Conservation (phyloP, 2,329 filamentous ascomycete genomes). For the Pseudocercospora fuligena region DNA sequence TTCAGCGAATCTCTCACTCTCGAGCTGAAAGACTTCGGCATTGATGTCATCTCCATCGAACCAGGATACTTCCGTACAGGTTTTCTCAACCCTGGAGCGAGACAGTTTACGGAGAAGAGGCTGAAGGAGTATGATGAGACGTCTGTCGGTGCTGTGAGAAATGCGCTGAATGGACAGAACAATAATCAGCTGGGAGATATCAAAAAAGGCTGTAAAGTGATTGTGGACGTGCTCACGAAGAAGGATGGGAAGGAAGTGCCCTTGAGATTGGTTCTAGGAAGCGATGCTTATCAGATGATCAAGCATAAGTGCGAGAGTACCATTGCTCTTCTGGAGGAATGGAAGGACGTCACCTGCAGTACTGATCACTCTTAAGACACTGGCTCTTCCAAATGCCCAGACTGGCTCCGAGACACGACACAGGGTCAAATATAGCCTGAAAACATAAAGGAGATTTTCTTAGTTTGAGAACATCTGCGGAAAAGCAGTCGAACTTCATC, state of each 20-base stretch:
- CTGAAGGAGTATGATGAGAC: conserved; percentile 43
- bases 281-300: conserved; percentile 48
- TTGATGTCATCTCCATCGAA: conserved; percentile 53
- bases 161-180: conserved; percentile 44
- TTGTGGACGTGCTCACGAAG: conserved; percentile 61
- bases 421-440: neutral
- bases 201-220: conserved; percentile 56
- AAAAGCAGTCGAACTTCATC: neutral
- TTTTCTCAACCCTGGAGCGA: conserved; percentile 47
- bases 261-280: conserved; percentile 59
- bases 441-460: neutral
- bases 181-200: conserved; percentile 62
- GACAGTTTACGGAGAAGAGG: conserved; percentile 18
- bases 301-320: conserved; percentile 52
- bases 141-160: conserved; percentile 41
- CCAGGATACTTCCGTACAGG: conserved; percentile 61
- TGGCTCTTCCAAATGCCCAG: neutral
- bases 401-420: neutral
- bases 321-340: conserved; percentile 54
- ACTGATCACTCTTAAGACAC: conserved; percentile 22
- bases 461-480: neutral
- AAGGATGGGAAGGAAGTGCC: conserved; percentile 58
- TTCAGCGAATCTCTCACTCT: conserved; percentile 51
- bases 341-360: conserved; percentile 50
- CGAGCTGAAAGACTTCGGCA: conserved; percentile 50